Base-by-base conservation (phyloP, 164 flowering plant genomes). In the Umbilicus rupestris region DNA sequence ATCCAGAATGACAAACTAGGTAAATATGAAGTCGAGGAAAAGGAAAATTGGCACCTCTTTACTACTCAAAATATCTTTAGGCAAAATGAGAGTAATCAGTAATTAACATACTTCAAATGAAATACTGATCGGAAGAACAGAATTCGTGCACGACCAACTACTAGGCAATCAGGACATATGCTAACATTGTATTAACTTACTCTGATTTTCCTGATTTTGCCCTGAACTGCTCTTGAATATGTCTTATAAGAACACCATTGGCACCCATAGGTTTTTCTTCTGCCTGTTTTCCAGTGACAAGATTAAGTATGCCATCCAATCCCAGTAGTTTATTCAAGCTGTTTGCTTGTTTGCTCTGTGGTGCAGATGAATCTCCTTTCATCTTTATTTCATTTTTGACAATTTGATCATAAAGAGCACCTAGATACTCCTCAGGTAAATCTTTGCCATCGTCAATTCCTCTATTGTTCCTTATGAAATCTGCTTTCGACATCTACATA, bases 381-480 rank as follows among this genome's bases (percentile, higher is more conserved):
- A 95, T 89, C 80, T 95, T 95, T 64, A 95, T 95, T 82, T 95
- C 99, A 80, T 92, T 88, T 78, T 76, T 88, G 68, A 92, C 96
- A 75, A 95, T 86, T 19, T 95, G 90, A 75, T 95, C 99, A 83
- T 95, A 95, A 14, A 95, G 71, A 24, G 83, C 69, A 24, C 97
- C 89, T 22, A 95, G 82, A 81, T 87, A 90, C 67, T 89, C 96
- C 80, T 92, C 99, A 19, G 92, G 87, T 65, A 95, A 78, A 72
- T 95, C 99, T 78, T 95, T 92, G 12, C 97, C 99, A 79, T 90
- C 91, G 78, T 95, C 96, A 64, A 95, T 95, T 67, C 99, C 99
- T 70, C 99, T 90, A 75, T 95, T 95, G 73, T 95, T 95, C 55
- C 97, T 84, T 57, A 92, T 77, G 65, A 95, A 95, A 82, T 89